Evolutionary conservation across 768 basidiomycete genomes (phyloP).

Genomic region (Leccinum truebloodii): DNA sequence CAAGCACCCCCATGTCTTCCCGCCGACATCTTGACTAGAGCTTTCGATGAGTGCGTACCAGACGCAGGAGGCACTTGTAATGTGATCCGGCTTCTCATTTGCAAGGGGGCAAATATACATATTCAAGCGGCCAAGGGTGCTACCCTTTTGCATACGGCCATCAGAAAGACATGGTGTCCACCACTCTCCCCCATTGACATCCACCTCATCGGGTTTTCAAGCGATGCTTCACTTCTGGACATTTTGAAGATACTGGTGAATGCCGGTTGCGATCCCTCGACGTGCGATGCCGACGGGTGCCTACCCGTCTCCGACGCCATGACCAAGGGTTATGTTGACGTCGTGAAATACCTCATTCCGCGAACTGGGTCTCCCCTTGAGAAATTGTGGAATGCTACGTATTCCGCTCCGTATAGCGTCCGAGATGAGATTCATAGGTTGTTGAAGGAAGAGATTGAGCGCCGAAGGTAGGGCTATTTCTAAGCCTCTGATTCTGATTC

Average conservation of each 20-base stretch:
- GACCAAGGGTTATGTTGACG: not conserved
- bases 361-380: not conserved
- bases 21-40: not conserved
- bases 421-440: not conserved
- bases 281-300: not conserved
- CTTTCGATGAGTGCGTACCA: not conserved
- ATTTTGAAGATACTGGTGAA: not conserved
- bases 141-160: slow-evolving; percentile 1
- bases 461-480: not conserved
- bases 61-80: not conserved
- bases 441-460: not conserved
- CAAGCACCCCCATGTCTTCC: not conserved
- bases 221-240: not conserved
- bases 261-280: slow-evolving; percentile 6
- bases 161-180: not conserved
- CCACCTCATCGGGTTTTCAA: not conserved
- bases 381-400: not conserved
- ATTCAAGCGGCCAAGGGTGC: not conserved
- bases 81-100: not conserved
- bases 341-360: slow-evolving; percentile 1
- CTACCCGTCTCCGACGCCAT: not conserved
- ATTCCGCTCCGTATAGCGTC: not conserved
- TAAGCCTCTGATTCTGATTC: not conserved
- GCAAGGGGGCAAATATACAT: not conserved
- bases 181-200: not conserved